These are phyloP conservation scores for Jatropha podagrica DNA, from an alignment of 441 rosid genomes.

Conservation along the genomic window DNA sequence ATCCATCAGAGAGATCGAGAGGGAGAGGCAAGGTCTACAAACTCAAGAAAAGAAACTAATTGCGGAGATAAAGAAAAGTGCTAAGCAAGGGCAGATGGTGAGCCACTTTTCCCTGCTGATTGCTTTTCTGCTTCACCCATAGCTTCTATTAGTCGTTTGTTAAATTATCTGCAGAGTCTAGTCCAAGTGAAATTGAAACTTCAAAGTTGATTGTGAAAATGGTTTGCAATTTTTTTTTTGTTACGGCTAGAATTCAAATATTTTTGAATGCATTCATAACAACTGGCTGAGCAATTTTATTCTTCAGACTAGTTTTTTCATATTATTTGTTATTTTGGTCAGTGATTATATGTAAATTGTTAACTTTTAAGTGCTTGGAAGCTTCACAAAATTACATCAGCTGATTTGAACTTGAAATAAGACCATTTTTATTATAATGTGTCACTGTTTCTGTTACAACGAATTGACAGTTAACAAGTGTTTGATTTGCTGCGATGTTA, in stretches of 20 bases:
- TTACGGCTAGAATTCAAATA: neutral
- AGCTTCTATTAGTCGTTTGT: neutral
- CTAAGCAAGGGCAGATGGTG: slow-evolving; percentile 94
- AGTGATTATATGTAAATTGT: neutral
- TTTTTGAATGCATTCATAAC: neutral
- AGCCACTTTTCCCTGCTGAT: slow-evolving; percentile 1
- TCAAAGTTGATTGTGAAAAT: neutral
- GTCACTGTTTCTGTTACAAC: neutral
- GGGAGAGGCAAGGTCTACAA: slow-evolving; percentile 91
- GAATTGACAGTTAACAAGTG: neutral
- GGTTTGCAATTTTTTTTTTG: neutral
- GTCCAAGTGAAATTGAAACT: neutral
- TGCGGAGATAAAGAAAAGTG: slow-evolving; percentile 76
- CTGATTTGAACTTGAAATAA: neutral
- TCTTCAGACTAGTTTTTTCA: neutral
- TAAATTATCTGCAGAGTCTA: neutral
- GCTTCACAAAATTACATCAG: neutral
- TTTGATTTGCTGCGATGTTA: neutral
- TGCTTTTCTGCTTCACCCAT: neutral
- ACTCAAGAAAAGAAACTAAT: slow-evolving; percentile 86
- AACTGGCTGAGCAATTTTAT: neutral
- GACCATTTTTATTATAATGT: neutral
- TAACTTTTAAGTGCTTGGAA: neutral
- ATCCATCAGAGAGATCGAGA: slow-evolving; percentile 85
- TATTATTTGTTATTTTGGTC: neutral